Conservation (phyloP, 2,329 filamentous ascomycete species). For the Colletotrichum gloeosporioides region DNA sequence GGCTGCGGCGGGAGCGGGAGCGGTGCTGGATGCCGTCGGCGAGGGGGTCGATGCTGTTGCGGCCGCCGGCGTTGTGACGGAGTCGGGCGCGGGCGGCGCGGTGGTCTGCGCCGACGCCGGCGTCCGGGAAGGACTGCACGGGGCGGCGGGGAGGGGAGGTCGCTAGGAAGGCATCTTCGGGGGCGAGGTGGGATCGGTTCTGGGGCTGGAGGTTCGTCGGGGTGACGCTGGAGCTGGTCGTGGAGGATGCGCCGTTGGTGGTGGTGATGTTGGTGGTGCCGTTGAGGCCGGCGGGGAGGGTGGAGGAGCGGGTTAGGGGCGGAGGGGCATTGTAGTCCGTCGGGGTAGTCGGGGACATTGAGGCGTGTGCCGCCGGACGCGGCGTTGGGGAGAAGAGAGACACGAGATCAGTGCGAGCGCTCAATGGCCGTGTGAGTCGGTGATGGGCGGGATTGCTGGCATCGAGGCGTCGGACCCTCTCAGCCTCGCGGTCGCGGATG, state of each 20-base stretch:
- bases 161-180: slow-evolving; percentile 80
- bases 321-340: slow-evolving; percentile 20
- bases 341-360: slow-evolving; percentile 19
- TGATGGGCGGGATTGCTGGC: not conserved
- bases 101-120: slow-evolving; percentile 25
- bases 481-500: slow-evolving; percentile 15
- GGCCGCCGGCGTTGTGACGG: slow-evolving; percentile 24
- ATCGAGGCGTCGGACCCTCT: not conserved
- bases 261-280: slow-evolving; percentile 27
- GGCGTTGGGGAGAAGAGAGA: not conserved
- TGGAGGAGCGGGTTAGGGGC: slow-evolving; percentile 44
- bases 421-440: not conserved
- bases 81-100: slow-evolving; percentile 1
- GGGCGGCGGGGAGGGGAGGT: slow-evolving; percentile 65
- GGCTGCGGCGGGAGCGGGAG: slow-evolving; percentile 69
- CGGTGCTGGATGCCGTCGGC: slow-evolving; percentile 52
- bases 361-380: not conserved
- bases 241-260: slow-evolving; percentile 29
- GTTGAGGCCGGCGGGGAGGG: slow-evolving; percentile 38
- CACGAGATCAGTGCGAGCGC: not conserved
- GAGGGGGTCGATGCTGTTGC: not conserved
- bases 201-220: slow-evolving; percentile 35
- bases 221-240: not conserved
- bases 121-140: slow-evolving; percentile 29
- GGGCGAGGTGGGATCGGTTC: slow-evolving; percentile 75